Base-by-base conservation (phyloP, 2,329 filamentous ascomycete genomes). In the Cercospora brassicicola region DNA sequence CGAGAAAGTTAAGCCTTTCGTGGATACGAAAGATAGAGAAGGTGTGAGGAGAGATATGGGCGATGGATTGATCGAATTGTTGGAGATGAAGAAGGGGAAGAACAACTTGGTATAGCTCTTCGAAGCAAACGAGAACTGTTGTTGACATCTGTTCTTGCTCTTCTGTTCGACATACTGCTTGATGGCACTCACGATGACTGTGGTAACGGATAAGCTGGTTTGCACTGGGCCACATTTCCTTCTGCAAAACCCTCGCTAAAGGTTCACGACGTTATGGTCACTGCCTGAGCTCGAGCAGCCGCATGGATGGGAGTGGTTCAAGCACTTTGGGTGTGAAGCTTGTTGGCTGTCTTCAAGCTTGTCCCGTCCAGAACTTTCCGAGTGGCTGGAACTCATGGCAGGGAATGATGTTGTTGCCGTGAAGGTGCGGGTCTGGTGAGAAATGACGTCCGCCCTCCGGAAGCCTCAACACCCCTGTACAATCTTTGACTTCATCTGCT, bases 1-100 rank as follows among this genome's bases (percentile, higher is more conserved):
- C 15, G 57, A 71, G 4, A 31, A 70, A 23, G 68, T 70, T 1
- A 57, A 55, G 42, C 66, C 63, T 15, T 68, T 63, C 18, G 60
- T 65, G 13, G 55, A 62, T 13, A 42, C 61, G 55, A 66, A 45
- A 2, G 66, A 67, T 51, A 33, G 28, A n/a, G 66, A 68, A 28
- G 59, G 59, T 4, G 63, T 68, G 13, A 63, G 66, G 20, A 30
- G 51, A 15, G 60, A 68, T 30, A 64, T 68, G 66, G 66, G 68
- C 15, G 62, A 70, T 64, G 68, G 64, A 6, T 62, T 70, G 68
- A 64, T 70, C 7, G 64, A 68, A 31, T 55, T 70, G 26, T 15
- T 70, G 66, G 53, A 68, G 33, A 62, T 66, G 66, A 70, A 70
- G 61, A 63, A 65, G 59, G 61, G 59, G 3, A 67, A 59, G 64